Evolutionary conservation across 345 rosid species (phyloP).

Genomic region (Lepidium aucheri): DNA sequence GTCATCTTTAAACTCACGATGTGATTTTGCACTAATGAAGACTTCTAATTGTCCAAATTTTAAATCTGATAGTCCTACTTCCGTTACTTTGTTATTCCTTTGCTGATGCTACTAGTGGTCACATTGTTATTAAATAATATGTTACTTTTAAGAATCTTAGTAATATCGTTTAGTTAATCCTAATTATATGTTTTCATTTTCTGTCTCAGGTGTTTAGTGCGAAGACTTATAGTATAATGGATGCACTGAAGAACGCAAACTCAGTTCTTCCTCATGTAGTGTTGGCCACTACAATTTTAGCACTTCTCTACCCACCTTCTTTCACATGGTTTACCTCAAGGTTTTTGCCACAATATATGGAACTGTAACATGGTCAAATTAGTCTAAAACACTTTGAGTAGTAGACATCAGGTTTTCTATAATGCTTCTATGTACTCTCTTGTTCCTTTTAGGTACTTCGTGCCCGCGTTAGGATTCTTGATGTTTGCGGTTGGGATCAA

Average conservation of each 20-base stretch:
- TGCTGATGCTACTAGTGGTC: not conserved
- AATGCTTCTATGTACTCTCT: not conserved
- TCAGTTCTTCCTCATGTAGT: slow-evolving; percentile 79
- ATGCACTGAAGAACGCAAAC: slow-evolving; percentile 66
- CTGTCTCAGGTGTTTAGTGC: slow-evolving; percentile 31
- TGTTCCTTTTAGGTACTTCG: slow-evolving; percentile 62
- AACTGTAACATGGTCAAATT: not conserved
- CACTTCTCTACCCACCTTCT: slow-evolving; percentile 87
- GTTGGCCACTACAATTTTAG: slow-evolving; percentile 77
- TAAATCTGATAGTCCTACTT: not conserved
- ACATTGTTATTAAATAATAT: too few relatives aligned
- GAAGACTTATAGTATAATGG: slow-evolving; percentile 34
- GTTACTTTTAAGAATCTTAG: not conserved
- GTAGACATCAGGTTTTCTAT: not conserved
- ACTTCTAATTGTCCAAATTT: not conserved
- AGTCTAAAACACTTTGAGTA: not conserved
- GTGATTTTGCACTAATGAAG: not conserved
- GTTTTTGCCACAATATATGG: slow-evolving; percentile 23
- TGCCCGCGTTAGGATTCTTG: slow-evolving; percentile 90
- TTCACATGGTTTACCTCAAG: slow-evolving; percentile 95
- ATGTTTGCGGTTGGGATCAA: slow-evolving; percentile 98
- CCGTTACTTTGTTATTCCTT: not conserved
- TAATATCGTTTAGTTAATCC: not conserved
- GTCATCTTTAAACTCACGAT: not conserved
- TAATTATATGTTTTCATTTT: not conserved